These are phyloP conservation scores for Fomitopsis serialis DNA, from an alignment of 768 basidiomycete genomes.

Conservation along the genomic window DNA sequence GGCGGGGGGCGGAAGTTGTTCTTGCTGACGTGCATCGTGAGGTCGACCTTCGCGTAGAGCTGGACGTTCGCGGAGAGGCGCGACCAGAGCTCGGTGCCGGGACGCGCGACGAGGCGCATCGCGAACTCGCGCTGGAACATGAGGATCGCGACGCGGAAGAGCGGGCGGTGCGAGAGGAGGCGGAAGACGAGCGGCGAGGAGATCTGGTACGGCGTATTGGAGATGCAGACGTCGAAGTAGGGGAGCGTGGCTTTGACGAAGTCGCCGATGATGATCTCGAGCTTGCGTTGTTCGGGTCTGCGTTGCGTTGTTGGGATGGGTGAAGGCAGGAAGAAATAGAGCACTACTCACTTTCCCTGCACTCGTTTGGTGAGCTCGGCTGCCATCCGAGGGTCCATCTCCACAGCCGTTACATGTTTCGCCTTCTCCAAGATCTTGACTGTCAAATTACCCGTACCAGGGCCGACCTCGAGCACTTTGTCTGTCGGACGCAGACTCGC, in stretches of 20 bases:
- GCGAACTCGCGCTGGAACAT: constrained; percentile 99
- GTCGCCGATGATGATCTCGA: constrained; percentile 94
- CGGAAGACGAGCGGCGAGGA: constrained; percentile 97
- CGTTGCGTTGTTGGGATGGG: background rate
- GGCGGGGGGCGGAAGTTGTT: constrained; percentile 97
- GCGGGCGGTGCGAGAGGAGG: constrained; percentile 90
- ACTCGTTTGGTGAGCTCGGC: constrained; percentile 96
- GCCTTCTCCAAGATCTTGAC: constrained; percentile 90
- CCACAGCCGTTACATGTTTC: constrained; percentile 89
- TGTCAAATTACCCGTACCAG: constrained; percentile 95
- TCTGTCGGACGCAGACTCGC: constrained; percentile 92
- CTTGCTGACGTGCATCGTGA: constrained; percentile 93
- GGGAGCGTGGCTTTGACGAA: constrained; percentile 98
- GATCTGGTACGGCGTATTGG: constrained; percentile 98
- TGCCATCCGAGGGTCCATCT: constrained; percentile 99
- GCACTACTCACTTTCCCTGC: constrained; percentile 84
- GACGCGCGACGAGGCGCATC: constrained; percentile 80
- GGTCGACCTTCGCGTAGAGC: constrained; percentile 93
- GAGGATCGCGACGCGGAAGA: constrained; percentile 91
- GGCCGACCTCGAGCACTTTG: constrained; percentile 95
- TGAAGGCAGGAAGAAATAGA: background rate
- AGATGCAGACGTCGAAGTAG: constrained; percentile 98
- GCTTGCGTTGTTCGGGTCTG: constrained; percentile 92
- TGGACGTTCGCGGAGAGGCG: constrained; percentile 95
- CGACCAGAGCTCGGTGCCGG: constrained; percentile 86